Evolutionary conservation across 139 green algal species (phyloP).

Genomic region (Chlamydomonas applanata): DNA sequence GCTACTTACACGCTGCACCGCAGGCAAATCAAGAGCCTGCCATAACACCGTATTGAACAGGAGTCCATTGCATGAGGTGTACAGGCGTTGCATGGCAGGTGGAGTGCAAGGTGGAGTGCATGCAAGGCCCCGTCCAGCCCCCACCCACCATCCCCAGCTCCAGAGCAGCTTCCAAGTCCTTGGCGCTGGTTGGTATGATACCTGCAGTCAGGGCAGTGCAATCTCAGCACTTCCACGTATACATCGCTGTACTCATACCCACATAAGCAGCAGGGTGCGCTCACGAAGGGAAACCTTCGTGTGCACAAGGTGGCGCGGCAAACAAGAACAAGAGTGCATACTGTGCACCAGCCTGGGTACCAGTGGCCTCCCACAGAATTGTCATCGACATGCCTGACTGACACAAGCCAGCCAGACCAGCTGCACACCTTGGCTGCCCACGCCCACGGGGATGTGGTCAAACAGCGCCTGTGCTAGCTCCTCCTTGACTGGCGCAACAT

Average conservation of each 20-base stretch:
- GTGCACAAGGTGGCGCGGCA: too few species aligned
- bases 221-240: too few species aligned
- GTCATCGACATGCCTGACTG: too few species aligned
- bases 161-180: slow-evolving; percentile 77
- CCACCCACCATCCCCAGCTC: slow-evolving; percentile 80
- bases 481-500: slow-evolving; percentile 75
- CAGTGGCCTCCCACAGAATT: too few species aligned
- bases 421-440: slow-evolving; percentile 68
- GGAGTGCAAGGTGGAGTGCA: not conserved
- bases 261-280: too few species aligned
- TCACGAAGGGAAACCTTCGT: too few species aligned
- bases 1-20: not conserved
- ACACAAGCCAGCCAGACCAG: not conserved
- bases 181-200: slow-evolving; percentile 80
- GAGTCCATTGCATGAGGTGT: too few species aligned
- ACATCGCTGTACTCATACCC: too few species aligned
- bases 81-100: not conserved
- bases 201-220: slow-evolving; percentile 27
- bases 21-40: too few species aligned
- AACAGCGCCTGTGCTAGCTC: slow-evolving; percentile 84
- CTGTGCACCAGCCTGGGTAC: too few species aligned
- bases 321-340: too few species aligned
- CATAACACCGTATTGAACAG: too few species aligned
- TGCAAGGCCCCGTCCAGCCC: not conserved
- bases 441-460: slow-evolving; percentile 92